A percentile compares a stretch with the other conserved stretches of the same genome.
phyloP scores from a whole-genome alignment of 176 grass and related monocot species.

The Paspalum notatum region DNA sequence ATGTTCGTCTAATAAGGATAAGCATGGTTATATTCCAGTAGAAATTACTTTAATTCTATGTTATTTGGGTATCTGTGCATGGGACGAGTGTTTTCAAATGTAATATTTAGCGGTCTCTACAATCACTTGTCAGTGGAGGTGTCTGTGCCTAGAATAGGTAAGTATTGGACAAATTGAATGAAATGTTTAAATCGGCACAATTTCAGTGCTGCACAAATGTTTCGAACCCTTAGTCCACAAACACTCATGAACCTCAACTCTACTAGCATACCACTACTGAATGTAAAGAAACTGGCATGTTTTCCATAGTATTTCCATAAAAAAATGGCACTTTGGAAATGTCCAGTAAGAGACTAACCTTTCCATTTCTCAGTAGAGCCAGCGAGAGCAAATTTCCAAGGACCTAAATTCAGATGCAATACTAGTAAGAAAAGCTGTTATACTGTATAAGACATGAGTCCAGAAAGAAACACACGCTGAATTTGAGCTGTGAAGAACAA shows the following conservation, averaged over 20 bases:
- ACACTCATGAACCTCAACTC: background rate
- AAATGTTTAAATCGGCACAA: background rate
- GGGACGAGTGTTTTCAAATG: background rate
- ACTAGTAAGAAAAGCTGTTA: constrained; percentile 10
- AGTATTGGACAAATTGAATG: background rate
- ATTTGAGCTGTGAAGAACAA: constrained; percentile 27
- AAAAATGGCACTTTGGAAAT: background rate
- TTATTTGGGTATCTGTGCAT: background rate
- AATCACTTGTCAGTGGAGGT: too few relatives aligned
- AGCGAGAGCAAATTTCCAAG: constrained; percentile 94
- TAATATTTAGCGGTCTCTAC: too few relatives aligned
- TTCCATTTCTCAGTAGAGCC: constrained; percentile 72
- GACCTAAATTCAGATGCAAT: constrained; percentile 56
- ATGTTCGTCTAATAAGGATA: background rate
- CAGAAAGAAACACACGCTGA: constrained; percentile 24
- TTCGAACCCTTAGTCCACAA: background rate
- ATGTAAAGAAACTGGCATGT: background rate
- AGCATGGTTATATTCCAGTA: background rate
- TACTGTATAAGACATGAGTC: background rate
- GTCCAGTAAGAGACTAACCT: constrained; percentile 54
- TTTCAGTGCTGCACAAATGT: background rate
- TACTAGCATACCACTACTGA: background rate
- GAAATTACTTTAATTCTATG: background rate
- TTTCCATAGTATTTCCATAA: background rate
- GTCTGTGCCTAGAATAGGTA: background rate